Evolutionary conservation across 345 rosid species (phyloP), one percentile per base, ranked within the genome.

Genomic region (Schrenkiella parvula): DNA sequence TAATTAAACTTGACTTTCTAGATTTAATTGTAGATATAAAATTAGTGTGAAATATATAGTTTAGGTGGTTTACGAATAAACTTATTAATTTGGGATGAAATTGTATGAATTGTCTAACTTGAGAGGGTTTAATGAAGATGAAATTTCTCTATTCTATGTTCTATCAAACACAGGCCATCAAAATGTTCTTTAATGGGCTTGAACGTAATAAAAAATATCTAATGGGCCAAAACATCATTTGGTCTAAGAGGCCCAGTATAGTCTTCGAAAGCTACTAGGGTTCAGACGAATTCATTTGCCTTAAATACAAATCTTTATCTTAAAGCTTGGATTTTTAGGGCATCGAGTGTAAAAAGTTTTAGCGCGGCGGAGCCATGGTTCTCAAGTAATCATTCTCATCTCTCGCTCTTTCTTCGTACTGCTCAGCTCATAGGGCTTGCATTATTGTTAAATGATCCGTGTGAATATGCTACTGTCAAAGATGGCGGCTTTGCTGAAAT

Each of bases 321-420:
- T 5, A 0, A 13, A 3, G 34, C 2, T 3, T 0, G 25, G 51
- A 4, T 0, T 74, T 68, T 42, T 51, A 74, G 64, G 73, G 68
- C 44, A 31, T 59, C 23, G 10, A 66, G 22, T 66, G 19, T 38
- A n/a, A 19, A 66, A 51, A 58, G 68, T 42, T 1, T 59, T 17
- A 71, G 67, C 68, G 71, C 72, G 68, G 78, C 73, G 75, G 72
- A 77, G 73, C 80, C 66, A 81, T 81, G 84, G 84, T 81, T 78
- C 80, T 78, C 78, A 81, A 81, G 84, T 81, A 78, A 63, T 43
- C 65, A 18, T 6, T 44, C 77, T 53, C 55, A 17, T 50, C 34
- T 53, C 41, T 15, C 41, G 14, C 12, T 71, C 31, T 35, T 32
- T 15, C 41, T 41, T 26, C 62, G 6, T 59, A 5, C 17, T 59